Evolutionary conservation across 2,329 filamentous ascomycete genomes (phyloP).

Genomic region (Arthrobotrys iridis): DNA sequence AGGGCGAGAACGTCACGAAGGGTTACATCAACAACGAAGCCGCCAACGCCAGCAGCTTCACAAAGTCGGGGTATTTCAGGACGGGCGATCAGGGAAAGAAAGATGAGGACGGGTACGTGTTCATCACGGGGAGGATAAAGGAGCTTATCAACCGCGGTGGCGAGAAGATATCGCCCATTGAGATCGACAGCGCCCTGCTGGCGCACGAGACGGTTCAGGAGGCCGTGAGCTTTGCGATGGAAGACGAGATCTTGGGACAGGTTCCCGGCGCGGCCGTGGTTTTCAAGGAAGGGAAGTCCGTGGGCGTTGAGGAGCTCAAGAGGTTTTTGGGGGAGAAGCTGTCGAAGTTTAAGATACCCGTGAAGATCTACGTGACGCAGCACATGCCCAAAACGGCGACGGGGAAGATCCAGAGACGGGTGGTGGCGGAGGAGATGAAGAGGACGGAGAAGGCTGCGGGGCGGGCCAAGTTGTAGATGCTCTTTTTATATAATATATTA

Average conservation of each 20-base stretch:
- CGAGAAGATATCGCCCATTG: slow-evolving; percentile 88
- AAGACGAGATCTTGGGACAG: slow-evolving; percentile 84
- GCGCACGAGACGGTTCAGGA: slow-evolving; percentile 77
- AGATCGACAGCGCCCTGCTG: slow-evolving; percentile 84
- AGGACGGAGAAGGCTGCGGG: slow-evolving; percentile 69
- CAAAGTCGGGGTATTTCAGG: slow-evolving; percentile 80
- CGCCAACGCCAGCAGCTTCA: slow-evolving; percentile 79
- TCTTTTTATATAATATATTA: neutral
- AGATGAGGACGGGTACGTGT: slow-evolving; percentile 81
- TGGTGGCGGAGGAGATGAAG: slow-evolving; percentile 86
- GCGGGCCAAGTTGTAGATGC: slow-evolving; percentile 66
- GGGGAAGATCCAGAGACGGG: slow-evolving; percentile 84
- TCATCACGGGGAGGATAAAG: slow-evolving; percentile 92
- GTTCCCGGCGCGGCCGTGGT: slow-evolving; percentile 82
- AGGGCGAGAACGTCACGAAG: slow-evolving; percentile 82
- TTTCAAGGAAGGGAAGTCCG: slow-evolving; percentile 71
- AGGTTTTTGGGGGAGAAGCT: slow-evolving; percentile 75
- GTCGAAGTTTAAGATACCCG: slow-evolving; percentile 86
- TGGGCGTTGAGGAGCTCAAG: slow-evolving; percentile 71
- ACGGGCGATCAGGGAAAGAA: slow-evolving; percentile 86
- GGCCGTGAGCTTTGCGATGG: slow-evolving; percentile 83
- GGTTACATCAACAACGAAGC: slow-evolving; percentile 85
- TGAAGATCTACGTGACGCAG: slow-evolving; percentile 84
- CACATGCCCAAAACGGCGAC: slow-evolving; percentile 93
- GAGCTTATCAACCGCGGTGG: slow-evolving; percentile 91